Base-by-base conservation (phyloP, 1,284 basidiomycete genomes). In the Leccinum angustisporum region DNA sequence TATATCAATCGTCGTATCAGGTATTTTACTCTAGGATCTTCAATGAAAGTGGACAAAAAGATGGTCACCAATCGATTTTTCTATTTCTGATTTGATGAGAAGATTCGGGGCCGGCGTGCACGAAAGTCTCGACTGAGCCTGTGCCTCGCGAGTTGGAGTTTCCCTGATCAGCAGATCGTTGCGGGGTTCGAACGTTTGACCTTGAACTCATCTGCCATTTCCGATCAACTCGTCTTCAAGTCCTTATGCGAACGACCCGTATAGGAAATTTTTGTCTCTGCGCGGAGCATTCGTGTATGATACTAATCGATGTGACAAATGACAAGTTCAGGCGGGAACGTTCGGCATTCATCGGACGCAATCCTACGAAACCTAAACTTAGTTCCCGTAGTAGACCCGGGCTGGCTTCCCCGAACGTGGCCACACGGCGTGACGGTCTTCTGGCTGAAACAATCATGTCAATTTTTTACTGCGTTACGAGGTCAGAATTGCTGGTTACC, bases 1-100 rank as follows among this genome's bases (percentile, higher is more conserved):
- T 71, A 74, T 62, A 43, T 36, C 43, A 55, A 48, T 33, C 27
- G 52, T 68, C 64, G 46, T 63, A 64, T 56, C 59, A 60, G 58
- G 13, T 67, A 64, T 57, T 50, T 33, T 72, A 72, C 54, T 54
- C 60, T 67, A 69, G 31, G 25, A 62, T 63, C 62, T 63, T 57
- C 46, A 71, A 70, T 63, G 60, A 56, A 52, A 68, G 27, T 59
- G 13, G 13, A 33, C 60, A 31, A 27, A 18, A 16, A 11, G 46
- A 46, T 63, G n/a, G 8, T 52, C 18, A 8, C n/a, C 33, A 8
- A 51, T 54, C 18, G 16, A 30, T 46, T n/a, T 34, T 31, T 21
- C 30, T 30, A 33, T 34, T 54, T 54, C 50, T 31, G 31, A 33
- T 30, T 31, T 30, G 43, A n/a, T 33, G 60, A 14, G 33, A 40